Evolutionary conservation across 495 filamentous ascomycete genomes (phyloP).

Genomic region (Hypoxylon crocopeplum): DNA sequence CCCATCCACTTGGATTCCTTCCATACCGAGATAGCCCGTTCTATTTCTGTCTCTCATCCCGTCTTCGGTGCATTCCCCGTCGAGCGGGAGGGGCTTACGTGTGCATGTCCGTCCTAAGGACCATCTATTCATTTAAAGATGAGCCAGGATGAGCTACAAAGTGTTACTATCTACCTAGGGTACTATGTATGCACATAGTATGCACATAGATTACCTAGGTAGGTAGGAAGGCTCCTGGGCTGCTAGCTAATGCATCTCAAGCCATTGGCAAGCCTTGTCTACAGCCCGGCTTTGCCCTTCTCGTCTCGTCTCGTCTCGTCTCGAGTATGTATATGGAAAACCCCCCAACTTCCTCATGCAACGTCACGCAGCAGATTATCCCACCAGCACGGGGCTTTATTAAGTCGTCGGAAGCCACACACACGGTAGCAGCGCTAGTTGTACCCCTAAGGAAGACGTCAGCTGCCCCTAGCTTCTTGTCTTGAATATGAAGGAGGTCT

Average conservation of each 20-base stretch:
- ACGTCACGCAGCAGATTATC: slow-evolving; percentile 34
- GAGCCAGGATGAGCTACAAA: no score
- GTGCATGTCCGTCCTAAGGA: slow-evolving; percentile 10
- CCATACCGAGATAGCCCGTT: slow-evolving; percentile 18
- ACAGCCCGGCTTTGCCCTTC: slow-evolving; percentile 19
- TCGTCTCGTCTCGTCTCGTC: background rate
- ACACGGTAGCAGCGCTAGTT: slow-evolving; percentile 30
- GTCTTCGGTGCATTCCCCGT: slow-evolving; percentile 17
- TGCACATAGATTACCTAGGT: background rate
- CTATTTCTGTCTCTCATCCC: slow-evolving; percentile 33
- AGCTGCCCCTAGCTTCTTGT: slow-evolving; percentile 36
- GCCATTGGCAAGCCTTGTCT: slow-evolving; percentile 29
- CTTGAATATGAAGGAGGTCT: slow-evolving; percentile 16
- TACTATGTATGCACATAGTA: no score
- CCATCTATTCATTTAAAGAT: background rate
- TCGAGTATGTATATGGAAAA: slow-evolving; percentile 11
- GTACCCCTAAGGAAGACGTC: slow-evolving; percentile 23
- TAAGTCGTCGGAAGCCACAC: slow-evolving; percentile 31
- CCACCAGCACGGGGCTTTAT: slow-evolving; percentile 34
- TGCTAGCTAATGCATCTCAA: slow-evolving; percentile 16
- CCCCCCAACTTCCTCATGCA: slow-evolving; percentile 28
- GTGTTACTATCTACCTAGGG: no score
- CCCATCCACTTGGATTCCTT: slow-evolving; percentile 37
- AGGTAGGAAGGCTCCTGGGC: background rate
- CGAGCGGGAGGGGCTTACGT: slow-evolving; percentile 18